Conservation (phyloP, 2,329 filamentous ascomycete species). For the Pyrenophora tritici-repentis region DNA sequence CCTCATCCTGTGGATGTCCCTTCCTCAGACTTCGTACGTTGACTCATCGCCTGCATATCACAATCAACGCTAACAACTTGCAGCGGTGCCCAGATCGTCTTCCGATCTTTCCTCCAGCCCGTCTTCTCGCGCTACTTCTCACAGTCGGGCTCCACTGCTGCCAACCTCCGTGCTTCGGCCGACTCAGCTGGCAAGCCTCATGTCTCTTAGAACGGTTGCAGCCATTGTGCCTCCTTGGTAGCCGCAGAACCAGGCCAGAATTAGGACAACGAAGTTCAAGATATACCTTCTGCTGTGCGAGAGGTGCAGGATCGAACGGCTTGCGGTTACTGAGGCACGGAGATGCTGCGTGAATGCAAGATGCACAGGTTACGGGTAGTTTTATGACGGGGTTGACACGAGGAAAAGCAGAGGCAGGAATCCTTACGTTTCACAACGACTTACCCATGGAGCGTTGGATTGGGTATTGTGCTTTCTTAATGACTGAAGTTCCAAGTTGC, state of each 20-base stretch:
- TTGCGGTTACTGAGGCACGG: conserved; percentile 40
- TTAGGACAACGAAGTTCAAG: conserved; percentile 6
- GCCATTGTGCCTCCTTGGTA: conserved; percentile 34
- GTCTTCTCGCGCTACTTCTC: conserved; percentile 92
- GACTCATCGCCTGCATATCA: not conserved
- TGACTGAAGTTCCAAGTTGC: conserved; percentile 18
- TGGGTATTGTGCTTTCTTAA: conserved; percentile 23
- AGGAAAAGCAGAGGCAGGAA: conserved; percentile 27
- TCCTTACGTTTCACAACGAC: conserved; percentile 32
- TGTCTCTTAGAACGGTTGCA: conserved; percentile 29
- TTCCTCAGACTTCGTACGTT: conserved; percentile 88
- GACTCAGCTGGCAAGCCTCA: conserved; percentile 64
- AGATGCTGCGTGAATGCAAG: conserved; percentile 27
- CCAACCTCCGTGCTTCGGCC: conserved; percentile 87
- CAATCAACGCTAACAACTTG: conserved; percentile 15
- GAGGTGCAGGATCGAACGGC: conserved; percentile 12
- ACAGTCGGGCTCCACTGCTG: conserved; percentile 71
- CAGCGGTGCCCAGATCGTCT: conserved; percentile 94
- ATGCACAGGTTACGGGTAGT: conserved; percentile 24
- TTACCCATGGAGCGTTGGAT: conserved; percentile 22
- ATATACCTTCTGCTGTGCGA: conserved; percentile 15
- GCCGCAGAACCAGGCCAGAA: conserved; percentile 32
- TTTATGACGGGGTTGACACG: conserved; percentile 24
- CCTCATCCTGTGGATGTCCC: conserved; percentile 95
- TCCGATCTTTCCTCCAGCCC: conserved; percentile 93